phyloP scores from a whole-genome alignment of 306 rosid genomes.

The Morella rubra region DNA sequence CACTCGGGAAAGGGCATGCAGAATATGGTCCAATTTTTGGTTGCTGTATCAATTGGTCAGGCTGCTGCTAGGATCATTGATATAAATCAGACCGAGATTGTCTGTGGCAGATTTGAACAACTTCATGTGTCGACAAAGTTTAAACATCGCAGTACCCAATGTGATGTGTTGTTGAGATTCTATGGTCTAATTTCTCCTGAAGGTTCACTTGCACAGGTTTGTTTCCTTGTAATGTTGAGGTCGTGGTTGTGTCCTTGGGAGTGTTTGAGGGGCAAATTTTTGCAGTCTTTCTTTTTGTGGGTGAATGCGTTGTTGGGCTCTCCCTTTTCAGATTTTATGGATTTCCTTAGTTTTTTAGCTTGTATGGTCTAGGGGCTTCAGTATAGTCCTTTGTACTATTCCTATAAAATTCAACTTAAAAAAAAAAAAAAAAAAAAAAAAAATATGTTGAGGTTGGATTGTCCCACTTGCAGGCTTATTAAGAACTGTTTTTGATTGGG shows the following conservation, averaged over 20 bases:
- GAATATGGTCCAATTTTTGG: conserved; percentile 70
- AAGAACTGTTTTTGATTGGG: not conserved
- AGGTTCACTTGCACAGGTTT: conserved; percentile 98
- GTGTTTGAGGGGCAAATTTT: too few species aligned
- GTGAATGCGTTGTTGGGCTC: too few species aligned
- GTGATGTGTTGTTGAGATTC: conserved; percentile 74
- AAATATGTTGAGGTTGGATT: too few species aligned
- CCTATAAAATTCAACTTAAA: too few species aligned
- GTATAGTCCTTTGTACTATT: too few species aligned
- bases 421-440: too few species aligned
- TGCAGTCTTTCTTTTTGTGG: too few species aligned
- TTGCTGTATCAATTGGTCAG: conserved; percentile 72
- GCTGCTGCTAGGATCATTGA: conserved; percentile 85
- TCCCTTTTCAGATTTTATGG: too few species aligned
- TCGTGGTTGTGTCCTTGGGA: not conserved
- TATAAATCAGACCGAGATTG: conserved; percentile 72
- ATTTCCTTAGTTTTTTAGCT: too few species aligned
- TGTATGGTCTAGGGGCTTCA: too few species aligned
- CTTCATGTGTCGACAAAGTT: conserved; percentile 87
- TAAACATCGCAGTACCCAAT: conserved; percentile 75
- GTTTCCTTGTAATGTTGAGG: conserved; percentile 28
- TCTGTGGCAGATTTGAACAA: conserved; percentile 88
- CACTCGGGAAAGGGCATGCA: conserved; percentile 64
- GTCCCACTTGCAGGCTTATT: too few species aligned
- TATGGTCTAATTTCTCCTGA: conserved; percentile 93